Evolutionary conservation across 257 asterid genomes (phyloP), one percentile per base, ranked within the genome.

Genomic region (Solanum dulcamara): DNA sequence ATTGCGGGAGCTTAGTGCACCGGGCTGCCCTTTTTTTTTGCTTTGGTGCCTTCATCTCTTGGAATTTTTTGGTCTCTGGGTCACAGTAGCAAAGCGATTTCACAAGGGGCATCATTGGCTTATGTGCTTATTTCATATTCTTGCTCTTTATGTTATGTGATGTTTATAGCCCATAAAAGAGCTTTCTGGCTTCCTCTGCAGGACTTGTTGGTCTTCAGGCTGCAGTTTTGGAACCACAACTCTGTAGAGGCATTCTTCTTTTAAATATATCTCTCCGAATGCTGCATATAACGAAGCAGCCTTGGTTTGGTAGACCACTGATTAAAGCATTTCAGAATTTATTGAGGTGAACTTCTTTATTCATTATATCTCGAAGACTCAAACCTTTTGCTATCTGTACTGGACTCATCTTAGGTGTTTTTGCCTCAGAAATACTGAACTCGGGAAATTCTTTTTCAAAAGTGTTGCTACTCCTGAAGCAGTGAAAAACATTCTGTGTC

Each of bases 181-280:
- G 46, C 17, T 77, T 28, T 28, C 62, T 48, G 60, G 83, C 14
- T 28, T 6, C 64, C 42, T 84, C 59, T 92, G 88, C 86, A 96
- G 99, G 99, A 83, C 86, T 96, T 68, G 98, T 95, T 22, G 99
- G 99, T 82, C 98, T 96, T 80, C 99, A 95, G 90, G 99, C 98
- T 87, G 99, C 97, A 72, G 90, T 94, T 26, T 84, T 90, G 90
- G 88, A 91, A 77, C 93, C 98, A 84, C 81, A 53, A 86, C 90
- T 92, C 32, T 94, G 98, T 90, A 91, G 88, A 81, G 99, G 99
- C 60, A 89, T 96, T 85, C 87, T 96, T 84, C 92, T 96, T 70
- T 87, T 96, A 84, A 96, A 96, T 83, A 95, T 96, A 86, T 96
- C 98, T 48, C 98, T 95, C 40, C 93, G 99, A 67, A 93, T 96